phyloP scores from a whole-genome alignment of 805 yeast species.

The Lipomyces yamadae region DNA sequence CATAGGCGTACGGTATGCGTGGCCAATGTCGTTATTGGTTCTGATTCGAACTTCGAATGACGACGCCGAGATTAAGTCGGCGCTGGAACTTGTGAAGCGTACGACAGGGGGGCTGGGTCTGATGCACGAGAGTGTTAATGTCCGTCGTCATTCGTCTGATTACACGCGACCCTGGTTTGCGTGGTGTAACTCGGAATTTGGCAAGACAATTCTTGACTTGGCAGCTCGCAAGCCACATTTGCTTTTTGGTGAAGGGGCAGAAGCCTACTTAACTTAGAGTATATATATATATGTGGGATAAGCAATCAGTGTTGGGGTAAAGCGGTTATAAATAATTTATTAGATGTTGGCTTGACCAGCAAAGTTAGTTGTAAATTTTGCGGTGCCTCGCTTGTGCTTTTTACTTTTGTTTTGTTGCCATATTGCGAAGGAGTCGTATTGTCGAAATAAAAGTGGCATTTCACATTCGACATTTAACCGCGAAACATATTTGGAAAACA shows the following conservation, averaged over 20 bases:
- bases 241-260: slow-evolving; percentile 54
- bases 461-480: too few relatives aligned
- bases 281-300: too few relatives aligned
- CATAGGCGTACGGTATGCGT: slow-evolving; percentile 75
- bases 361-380: too few relatives aligned
- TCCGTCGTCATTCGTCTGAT: slow-evolving; percentile 53
- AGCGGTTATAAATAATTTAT: not conserved
- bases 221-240: slow-evolving; percentile 75
- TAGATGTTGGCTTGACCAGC: too few relatives aligned
- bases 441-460: too few relatives aligned
- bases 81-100: slow-evolving; percentile 57
- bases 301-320: not conserved
- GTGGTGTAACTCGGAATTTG: slow-evolving; percentile 93
- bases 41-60: slow-evolving; percentile 74
- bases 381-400: too few relatives aligned
- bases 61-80: slow-evolving; percentile 65
- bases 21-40: slow-evolving; percentile 88
- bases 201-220: slow-evolving; percentile 78
- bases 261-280: not conserved
- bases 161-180: slow-evolving; percentile 90
- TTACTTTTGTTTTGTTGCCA: too few relatives aligned
- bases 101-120: slow-evolving; percentile 78
- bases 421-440: too few relatives aligned
- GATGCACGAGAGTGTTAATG: slow-evolving; percentile 82
- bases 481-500: not conserved